phyloP scores from a whole-genome alignment of 139 green algal genomes.

The Asterochloris erici region DNA sequence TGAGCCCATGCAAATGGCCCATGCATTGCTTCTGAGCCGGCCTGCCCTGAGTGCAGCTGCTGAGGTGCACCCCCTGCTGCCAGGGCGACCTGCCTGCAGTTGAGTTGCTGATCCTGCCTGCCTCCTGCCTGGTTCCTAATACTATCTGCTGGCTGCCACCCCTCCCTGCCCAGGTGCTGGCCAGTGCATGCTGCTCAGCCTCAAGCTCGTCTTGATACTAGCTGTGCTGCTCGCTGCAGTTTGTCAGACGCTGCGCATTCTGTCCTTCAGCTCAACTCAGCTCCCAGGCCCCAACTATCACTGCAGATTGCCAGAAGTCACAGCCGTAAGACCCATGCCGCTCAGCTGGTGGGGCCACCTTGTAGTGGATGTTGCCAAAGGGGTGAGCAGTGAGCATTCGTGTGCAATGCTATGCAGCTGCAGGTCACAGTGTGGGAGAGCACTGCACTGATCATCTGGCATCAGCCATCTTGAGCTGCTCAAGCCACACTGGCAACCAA shows the following conservation, averaged over 20 bases:
- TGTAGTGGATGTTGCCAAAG: constrained; percentile 56
- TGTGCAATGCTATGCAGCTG: too few relatives aligned
- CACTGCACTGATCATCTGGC: too few relatives aligned
- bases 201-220: neutral
- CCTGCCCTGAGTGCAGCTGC: too few relatives aligned
- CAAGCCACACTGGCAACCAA: too few relatives aligned
- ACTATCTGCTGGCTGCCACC: neutral
- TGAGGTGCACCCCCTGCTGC: too few relatives aligned
- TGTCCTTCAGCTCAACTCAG: constrained; percentile 83
- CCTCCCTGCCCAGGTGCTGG: neutral
- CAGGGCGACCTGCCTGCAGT: too few relatives aligned
- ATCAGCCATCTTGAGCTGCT: too few relatives aligned
- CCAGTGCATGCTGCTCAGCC: neutral
- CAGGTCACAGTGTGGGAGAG: too few relatives aligned
- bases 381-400: constrained; percentile 20
- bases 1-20: constrained; percentile 20
- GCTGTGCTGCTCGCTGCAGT: constrained; percentile 28
- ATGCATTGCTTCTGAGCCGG: neutral
- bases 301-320: constrained; percentile 60
- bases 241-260: constrained; percentile 84
- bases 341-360: constrained; percentile 71
- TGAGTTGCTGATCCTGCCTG: too few relatives aligned
- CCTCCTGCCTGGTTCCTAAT: too few relatives aligned
- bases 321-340: constrained; percentile 54
- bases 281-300: constrained; percentile 87